Evolutionary conservation across 108 stramenopile genomes (phyloP), one percentile per base, ranked within the genome.

Genomic region (Cyclostephanos tholiformis): DNA sequence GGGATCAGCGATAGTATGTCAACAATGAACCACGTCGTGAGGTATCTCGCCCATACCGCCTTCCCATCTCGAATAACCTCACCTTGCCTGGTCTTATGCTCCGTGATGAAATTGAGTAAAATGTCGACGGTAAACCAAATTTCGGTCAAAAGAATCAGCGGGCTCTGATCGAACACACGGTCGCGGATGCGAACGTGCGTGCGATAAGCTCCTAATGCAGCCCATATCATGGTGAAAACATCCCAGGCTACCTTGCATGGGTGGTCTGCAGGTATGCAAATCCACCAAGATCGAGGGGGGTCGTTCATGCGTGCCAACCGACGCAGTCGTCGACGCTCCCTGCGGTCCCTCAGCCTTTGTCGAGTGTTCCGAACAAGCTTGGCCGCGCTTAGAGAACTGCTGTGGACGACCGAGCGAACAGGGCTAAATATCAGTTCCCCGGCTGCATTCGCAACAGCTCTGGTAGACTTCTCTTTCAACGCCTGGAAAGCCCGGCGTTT

Each of bases 11-110:
- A 82, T 23, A 95, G 58, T 12, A 76, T 81, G 72, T 95, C 93
- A 65, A 95, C 77, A 32, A 87, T 80, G 72, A 95, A 95, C 93
- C 93, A 95, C 10, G 93, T 87, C 10, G 91, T 92, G 36, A 95
- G 77, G 73, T 95, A 95, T 32, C 89, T 72, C 13, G 91, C 93
- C 86, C 89, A 91, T 22, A 95, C 88, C n/a, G 83, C 77, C 36
- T 80, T 85, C 22, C 84, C 79, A 65, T 86, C 86, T 41, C 79
- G 63, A 35, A 90, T 79, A 6, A 91, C 77, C 36, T 83, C 66
- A 16, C 90, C 89, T 57, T 82, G 70, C 8, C 67, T 67, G 1
- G 87, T 89, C 58, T 85, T 89, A 48, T 89, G 88, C 71, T 95
- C 87, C 8, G 90, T 90, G 9, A 89, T 69, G 80, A 95, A 95